A percentile compares a stretch with the other conserved stretches of the same genome.
These are phyloP conservation scores for Forsythia suspensa DNA, from an alignment of 257 asterid genomes.

Conservation along the genomic window DNA sequence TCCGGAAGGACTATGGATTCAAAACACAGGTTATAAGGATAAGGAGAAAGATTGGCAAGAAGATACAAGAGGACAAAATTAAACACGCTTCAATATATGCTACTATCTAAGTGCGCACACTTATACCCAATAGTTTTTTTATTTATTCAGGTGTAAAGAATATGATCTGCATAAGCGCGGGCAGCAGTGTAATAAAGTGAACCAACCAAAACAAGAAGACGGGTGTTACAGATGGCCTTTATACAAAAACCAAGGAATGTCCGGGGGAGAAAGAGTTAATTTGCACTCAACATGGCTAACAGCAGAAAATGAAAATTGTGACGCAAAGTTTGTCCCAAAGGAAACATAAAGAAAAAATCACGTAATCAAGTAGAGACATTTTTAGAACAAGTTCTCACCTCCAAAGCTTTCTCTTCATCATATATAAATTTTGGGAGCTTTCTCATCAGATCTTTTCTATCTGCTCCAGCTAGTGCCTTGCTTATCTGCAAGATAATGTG, in stretches of 20 bases:
- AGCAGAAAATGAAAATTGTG: too few relatives aligned
- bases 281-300: not conserved
- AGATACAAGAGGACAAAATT: not conserved
- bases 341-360: not conserved
- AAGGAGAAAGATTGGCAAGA: not conserved
- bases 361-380: not conserved
- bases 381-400: conserved; percentile 26
- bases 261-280: too few relatives aligned
- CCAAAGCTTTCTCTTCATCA: conserved; percentile 53
- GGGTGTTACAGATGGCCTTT: too few relatives aligned
- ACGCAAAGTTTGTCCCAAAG: not conserved
- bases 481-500: conserved; percentile 33
- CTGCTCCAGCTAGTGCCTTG: conserved; percentile 42
- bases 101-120: not conserved
- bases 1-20: not conserved
- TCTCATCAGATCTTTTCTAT: conserved; percentile 42
- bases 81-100: not conserved
- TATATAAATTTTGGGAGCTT: conserved; percentile 48
- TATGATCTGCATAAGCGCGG: not conserved
- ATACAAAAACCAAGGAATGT: too few relatives aligned
- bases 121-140: not conserved
- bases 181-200: not conserved
- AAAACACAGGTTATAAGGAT: not conserved
- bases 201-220: too few relatives aligned
- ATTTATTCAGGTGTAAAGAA: not conserved